Conservation (phyloP, 1,284 basidiomycete species). For the Trametes polyzona region DNA sequence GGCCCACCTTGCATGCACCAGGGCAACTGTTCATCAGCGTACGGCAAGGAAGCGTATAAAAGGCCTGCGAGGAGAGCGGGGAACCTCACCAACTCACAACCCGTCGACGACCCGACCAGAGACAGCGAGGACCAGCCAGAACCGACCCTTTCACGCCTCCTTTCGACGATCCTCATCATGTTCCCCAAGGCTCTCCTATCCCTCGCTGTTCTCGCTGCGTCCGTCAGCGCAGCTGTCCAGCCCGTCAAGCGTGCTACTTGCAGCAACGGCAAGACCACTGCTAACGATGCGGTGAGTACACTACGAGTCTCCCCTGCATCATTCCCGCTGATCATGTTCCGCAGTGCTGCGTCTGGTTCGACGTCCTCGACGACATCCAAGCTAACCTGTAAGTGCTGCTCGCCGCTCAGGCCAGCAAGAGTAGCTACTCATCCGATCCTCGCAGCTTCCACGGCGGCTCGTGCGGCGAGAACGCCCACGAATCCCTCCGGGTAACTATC, state of each 20-base stretch:
- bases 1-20: conserved; percentile 1
- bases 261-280: conserved; percentile 30
- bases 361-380: conserved; percentile 22
- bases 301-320: no score
- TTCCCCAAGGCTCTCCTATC: conserved; percentile 16
- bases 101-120: neutral
- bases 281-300: conserved; percentile 37
- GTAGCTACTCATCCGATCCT: neutral
- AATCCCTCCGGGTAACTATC: conserved; percentile 20
- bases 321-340: neutral
- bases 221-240: conserved; percentile 13
- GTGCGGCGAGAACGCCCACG: conserved; percentile 34
- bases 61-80: neutral
- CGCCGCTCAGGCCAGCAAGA: neutral
- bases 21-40: conserved; percentile 1
- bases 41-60: conserved; percentile 10
- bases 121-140: neutral
- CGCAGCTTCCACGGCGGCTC: conserved; percentile 14
- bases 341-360: conserved; percentile 22
- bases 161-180: conserved; percentile 2
- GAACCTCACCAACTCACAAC: neutral
- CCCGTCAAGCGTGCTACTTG: conserved; percentile 24
- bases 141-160: neutral
- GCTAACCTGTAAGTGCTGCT: conserved; percentile 4
- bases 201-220: conserved; percentile 12